A percentile compares a stretch with the other conserved stretches of the same genome.
phyloP scores from a whole-genome alignment of 2,329 filamentous ascomycete species.

The Epichloe elymi region DNA sequence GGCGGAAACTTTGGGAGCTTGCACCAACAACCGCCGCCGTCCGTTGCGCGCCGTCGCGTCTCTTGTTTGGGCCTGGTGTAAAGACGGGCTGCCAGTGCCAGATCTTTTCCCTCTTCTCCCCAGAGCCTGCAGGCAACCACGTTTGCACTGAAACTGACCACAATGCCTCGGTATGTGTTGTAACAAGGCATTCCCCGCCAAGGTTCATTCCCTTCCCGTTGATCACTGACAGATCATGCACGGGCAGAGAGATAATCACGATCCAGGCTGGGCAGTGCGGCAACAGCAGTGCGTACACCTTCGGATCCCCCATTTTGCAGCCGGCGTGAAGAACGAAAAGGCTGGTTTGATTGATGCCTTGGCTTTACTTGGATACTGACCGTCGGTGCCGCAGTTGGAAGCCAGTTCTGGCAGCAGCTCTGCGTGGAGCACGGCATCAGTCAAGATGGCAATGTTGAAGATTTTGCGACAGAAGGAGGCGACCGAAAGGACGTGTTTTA shows the following conservation, averaged over 20 bases:
- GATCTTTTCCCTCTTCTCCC: neutral
- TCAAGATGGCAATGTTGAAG: constrained; percentile 90
- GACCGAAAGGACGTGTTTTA: constrained; percentile 99
- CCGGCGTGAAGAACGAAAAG: neutral
- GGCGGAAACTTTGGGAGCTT: neutral
- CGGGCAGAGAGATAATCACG: constrained; percentile 86
- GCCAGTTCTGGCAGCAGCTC: constrained; percentile 97
- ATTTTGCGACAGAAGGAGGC: constrained; percentile 93
- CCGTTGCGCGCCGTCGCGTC: constrained; percentile 6
- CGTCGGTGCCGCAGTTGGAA: constrained; percentile 52
- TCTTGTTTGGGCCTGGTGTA: neutral
- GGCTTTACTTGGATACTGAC: constrained; percentile 2
- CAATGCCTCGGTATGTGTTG: constrained; percentile 16
- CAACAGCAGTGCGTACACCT: constrained; percentile 73
- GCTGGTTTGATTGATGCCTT: neutral
- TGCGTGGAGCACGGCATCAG: constrained; percentile 98
- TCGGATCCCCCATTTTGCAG: too few species aligned
- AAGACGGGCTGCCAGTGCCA: neutral
- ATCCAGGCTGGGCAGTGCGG: constrained; percentile 98
- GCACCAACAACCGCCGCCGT: neutral
- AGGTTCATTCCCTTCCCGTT: constrained; percentile 1
- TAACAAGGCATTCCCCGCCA: neutral
- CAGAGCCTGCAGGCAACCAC: neutral
- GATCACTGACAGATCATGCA: neutral
- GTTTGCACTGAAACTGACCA: constrained; percentile 2